Percentiles rank a stretch among this genome's conserved stretches.
These are phyloP conservation scores for Clitoria ternatea DNA, from an alignment of 306 rosid species.

Conservation along the genomic window DNA sequence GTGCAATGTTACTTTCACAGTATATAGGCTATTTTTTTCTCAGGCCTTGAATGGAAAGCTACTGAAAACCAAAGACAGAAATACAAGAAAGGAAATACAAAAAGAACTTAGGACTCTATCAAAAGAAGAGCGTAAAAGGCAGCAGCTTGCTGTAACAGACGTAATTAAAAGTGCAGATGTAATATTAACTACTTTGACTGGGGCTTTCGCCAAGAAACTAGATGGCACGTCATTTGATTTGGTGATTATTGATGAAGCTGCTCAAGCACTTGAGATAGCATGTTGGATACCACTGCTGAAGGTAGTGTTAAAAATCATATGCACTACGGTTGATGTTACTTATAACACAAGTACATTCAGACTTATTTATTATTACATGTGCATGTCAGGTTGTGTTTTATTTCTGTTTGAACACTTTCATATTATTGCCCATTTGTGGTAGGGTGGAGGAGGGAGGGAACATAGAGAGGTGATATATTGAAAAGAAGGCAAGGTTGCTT, in stretches of 20 bases:
- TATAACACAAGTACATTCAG: background rate
- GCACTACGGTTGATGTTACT: constrained; percentile 12
- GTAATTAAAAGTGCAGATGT: constrained; percentile 89
- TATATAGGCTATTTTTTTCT: constrained; percentile 24
- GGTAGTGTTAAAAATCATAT: constrained; percentile 46
- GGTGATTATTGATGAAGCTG: constrained; percentile 97
- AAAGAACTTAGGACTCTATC: constrained; percentile 90
- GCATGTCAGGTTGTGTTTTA: constrained; percentile 7
- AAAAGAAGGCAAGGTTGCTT: constrained; percentile 1
- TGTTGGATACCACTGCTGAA: constrained; percentile 93
- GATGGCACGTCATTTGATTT: constrained; percentile 77
- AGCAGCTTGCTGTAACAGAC: constrained; percentile 92
- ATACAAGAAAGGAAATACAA: constrained; percentile 81
- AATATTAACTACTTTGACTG: constrained; percentile 84
- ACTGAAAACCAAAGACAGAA: constrained; percentile 82
- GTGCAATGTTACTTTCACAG: constrained; percentile 2
- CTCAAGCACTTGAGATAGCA: constrained; percentile 97
- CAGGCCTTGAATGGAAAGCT: constrained; percentile 94
- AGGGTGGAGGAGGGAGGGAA: background rate
- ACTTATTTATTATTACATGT: constrained; percentile 7
- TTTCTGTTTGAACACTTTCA: constrained; percentile 7
- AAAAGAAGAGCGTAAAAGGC: constrained; percentile 93
- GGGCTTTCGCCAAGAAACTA: constrained; percentile 76
- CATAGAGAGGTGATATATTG: background rate
- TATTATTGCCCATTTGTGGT: constrained; percentile 2